These are phyloP conservation scores for Exophiala bonariae DNA, from an alignment of 2,329 filamentous ascomycete genomes.

Conservation along the genomic window DNA sequence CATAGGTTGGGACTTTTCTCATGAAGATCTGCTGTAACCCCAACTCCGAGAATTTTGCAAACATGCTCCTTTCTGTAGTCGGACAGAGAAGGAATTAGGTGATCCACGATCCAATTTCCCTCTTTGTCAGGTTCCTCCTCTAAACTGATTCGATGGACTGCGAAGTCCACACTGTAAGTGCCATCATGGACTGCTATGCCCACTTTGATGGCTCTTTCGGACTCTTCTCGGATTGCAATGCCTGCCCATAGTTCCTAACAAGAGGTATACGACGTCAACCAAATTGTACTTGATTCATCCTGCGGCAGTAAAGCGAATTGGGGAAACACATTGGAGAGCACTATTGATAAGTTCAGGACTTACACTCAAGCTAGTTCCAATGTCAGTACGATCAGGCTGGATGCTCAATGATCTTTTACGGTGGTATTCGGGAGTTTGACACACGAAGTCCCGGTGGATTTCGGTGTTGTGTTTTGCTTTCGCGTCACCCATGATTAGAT, in stretches of 20 bases:
- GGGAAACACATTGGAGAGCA: neutral
- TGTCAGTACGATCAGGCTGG: slow-evolving; percentile 17
- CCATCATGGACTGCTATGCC: slow-evolving; percentile 27
- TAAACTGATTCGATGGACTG: slow-evolving; percentile 21
- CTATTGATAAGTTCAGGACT: slow-evolving; percentile 2
- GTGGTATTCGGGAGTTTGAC: slow-evolving; percentile 18
- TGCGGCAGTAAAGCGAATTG: neutral
- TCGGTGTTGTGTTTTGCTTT: slow-evolving; percentile 13
- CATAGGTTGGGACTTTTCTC: slow-evolving; percentile 65
- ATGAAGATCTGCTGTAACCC: slow-evolving; percentile 63
- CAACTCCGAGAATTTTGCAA: slow-evolving; percentile 72
- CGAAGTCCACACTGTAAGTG: slow-evolving; percentile 28
- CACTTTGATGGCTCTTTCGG: slow-evolving; percentile 15
- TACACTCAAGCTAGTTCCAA: slow-evolving; percentile 22
- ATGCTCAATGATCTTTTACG: slow-evolving; percentile 17
- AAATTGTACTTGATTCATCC: neutral
- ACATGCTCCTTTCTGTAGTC: slow-evolving; percentile 22
- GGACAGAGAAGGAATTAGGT: slow-evolving; percentile 15
- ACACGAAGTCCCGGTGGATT: slow-evolving; percentile 21
- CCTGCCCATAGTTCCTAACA: slow-evolving; percentile 25
- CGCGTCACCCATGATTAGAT: slow-evolving; percentile 13
- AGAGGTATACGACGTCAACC: slow-evolving; percentile 1
- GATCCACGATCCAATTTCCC: slow-evolving; percentile 19
- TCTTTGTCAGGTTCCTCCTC: slow-evolving; percentile 17
- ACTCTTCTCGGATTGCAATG: slow-evolving; percentile 23